A percentile compares a stretch with the other conserved stretches of the same genome.
phyloP scores from a whole-genome alignment of 768 basidiomycete species.

The Gelatoporia subvermispora region DNA sequence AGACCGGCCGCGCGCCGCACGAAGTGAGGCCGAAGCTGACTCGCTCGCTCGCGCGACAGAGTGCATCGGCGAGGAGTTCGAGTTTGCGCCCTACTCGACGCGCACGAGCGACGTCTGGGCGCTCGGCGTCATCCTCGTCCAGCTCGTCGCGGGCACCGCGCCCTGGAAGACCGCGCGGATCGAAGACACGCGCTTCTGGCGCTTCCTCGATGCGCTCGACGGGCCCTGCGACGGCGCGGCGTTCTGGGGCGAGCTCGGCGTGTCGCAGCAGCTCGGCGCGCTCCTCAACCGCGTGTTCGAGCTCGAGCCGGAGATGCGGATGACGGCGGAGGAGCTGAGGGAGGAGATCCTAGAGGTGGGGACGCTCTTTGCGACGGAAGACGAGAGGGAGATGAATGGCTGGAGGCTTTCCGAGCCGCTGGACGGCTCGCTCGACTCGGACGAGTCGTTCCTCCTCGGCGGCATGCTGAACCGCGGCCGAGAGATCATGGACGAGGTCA shows the following conservation, averaged over 20 bases:
- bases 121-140: conserved; percentile 40
- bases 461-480: too few species aligned
- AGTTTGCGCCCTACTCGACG: conserved; percentile 19
- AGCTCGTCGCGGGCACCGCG: conserved; percentile 40
- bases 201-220: conserved; percentile 3
- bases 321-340: conserved; percentile 59
- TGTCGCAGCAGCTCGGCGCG: conserved; percentile 40
- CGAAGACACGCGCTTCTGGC: conserved; percentile 3
- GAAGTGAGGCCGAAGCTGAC: not conserved
- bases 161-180: conserved; percentile 40
- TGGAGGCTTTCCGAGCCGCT: too few species aligned
- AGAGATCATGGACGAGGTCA: too few species aligned
- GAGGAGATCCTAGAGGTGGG: conserved; percentile 48
- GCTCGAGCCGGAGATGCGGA: conserved; percentile 57
- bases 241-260: conserved; percentile 9
- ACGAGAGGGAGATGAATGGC: conserved; percentile 33
- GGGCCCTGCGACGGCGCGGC: too few species aligned
- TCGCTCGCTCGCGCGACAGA: conserved; percentile 13
- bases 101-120: conserved; percentile 24
- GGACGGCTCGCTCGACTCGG: too few species aligned
- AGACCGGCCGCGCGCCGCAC: not conserved
- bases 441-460: too few species aligned
- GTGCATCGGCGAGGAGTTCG: conserved; percentile 8
- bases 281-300: conserved; percentile 56
- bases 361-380: conserved; percentile 56